Evolutionary conservation across 225 moss, liverwort and hornwort species (phyloP).

Genomic region (Thuidium tamariscinum): DNA sequence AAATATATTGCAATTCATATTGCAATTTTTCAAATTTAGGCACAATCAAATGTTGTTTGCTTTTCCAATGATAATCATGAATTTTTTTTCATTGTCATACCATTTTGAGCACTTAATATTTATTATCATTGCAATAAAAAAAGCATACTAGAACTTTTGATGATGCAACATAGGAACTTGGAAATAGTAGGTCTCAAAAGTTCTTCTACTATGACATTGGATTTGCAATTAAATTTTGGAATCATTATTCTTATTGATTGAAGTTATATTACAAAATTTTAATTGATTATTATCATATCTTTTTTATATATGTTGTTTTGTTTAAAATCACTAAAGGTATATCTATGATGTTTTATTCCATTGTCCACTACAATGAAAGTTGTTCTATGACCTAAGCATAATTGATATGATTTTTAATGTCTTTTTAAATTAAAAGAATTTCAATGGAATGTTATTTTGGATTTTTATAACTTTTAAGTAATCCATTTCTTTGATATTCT

Average conservation of each 20-base stretch:
- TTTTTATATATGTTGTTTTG: background rate
- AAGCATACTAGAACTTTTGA: no score
- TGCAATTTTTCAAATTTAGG: background rate
- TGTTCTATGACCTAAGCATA: background rate
- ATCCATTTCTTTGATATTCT: background rate
- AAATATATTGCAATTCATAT: accelerated
- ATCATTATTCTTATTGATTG: no score
- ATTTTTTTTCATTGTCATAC: no score
- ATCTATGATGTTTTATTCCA: background rate
- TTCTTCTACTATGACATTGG: accelerated
- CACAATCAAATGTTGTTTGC: accelerated
- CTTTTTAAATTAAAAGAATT: background rate
- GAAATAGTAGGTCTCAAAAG: background rate
- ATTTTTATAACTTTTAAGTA: background rate
- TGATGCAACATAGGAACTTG: no score
- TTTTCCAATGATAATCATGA: background rate
- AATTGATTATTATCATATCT: background rate
- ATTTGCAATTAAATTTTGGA: background rate
- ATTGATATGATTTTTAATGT: background rate
- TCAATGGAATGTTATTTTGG: background rate
- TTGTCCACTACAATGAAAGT: background rate
- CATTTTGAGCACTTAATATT: background rate
- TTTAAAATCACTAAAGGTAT: background rate
- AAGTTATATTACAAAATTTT: background rate
- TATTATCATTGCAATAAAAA: background rate